Base-by-base conservation (phyloP, 768 basidiomycete species). In the Mycena amicta region DNA sequence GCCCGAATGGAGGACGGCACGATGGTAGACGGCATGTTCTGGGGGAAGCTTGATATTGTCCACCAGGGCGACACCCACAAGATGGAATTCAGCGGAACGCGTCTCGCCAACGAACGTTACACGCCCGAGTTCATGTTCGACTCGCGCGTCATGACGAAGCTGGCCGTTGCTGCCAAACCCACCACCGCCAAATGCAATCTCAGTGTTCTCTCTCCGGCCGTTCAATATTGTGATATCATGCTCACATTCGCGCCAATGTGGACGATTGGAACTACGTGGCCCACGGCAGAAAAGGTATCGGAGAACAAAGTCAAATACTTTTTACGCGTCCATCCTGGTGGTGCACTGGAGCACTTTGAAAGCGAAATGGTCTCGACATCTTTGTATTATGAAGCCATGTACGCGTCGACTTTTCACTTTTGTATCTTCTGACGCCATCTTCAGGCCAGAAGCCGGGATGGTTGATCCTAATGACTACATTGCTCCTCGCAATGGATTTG, bases 1-100 rank as follows among this genome's bases (percentile, higher is more conserved):
- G 89, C 92, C 2, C 83, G 90, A 50, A 92, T 92, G 88, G 92
- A 93, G 62, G 92, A 94, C 65, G 92, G 92, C 1, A 93, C 90
- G 15, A 77, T 85, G 23, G 92, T 94, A 20, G 92, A 91, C 50
- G 92, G 92, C 39, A 76, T 83, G 72, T 94, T 93, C 74, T 93
- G 89, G 90, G 92, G 92, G 3, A 93, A 93, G 68, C 83, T 94
- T 53, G 85, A 85, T 63, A 90, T 94, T 51, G 83, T 92, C 13
- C 92, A 94, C 67, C 76, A 83, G 1, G 89, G 86, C 29, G 89
- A 90, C 65, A 86, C 74, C 18, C 92, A 94, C 72, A 80, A 80
- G 55, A 83, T 94, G 82, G 92, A 93, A 65, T 94, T 94, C 70
- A 86, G 74, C 52, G 92, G 92, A 25, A 92, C 92, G 25, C 85